Evolutionary conservation across 164 flowering plant genomes (phyloP).

Genomic region (Chloranthus sessilifolius): DNA sequence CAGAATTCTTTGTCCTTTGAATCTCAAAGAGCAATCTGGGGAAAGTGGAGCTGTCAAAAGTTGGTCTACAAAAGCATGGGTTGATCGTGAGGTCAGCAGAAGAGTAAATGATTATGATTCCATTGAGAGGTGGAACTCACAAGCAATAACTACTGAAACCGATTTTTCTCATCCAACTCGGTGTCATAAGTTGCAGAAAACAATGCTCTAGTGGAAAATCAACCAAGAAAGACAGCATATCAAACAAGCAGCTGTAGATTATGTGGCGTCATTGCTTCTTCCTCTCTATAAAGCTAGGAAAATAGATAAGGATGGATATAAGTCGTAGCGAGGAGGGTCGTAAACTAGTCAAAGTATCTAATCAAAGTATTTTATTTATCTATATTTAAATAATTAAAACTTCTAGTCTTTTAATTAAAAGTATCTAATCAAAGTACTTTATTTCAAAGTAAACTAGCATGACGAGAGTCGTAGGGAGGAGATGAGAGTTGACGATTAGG

Average conservation of each 20-base stretch:
- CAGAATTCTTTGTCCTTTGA: constrained; percentile 47
- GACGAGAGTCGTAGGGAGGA: no score
- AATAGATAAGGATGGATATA: constrained; percentile 81
- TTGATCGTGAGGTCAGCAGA: constrained; percentile 55
- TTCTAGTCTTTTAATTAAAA: no score
- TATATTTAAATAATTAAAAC: no score
- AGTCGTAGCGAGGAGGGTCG: no score
- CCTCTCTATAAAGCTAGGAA: constrained; percentile 84
- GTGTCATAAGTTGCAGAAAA: constrained; percentile 56
- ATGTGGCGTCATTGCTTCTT: constrained; percentile 82
- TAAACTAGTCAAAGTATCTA: no score
- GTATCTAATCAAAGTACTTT: no score
- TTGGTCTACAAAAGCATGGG: constrained; percentile 77
- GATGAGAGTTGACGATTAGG: no score
- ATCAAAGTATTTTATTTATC: no score
- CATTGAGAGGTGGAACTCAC: constrained; percentile 92
- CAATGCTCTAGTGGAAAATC: constrained; percentile 35
- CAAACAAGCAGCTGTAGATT: constrained; percentile 79
- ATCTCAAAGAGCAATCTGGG: constrained; percentile 70
- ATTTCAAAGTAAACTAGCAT: no score
- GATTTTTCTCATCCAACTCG: constrained; percentile 40
- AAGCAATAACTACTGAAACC: constrained; percentile 77
- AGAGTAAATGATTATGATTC: constrained; percentile 76
- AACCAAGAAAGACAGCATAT: constrained; percentile 53
- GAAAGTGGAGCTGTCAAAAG: constrained; percentile 71